These are phyloP conservation scores for Acanthamoeba healyi DNA, from an alignment of 208 protist species.

Conservation along the genomic window DNA sequence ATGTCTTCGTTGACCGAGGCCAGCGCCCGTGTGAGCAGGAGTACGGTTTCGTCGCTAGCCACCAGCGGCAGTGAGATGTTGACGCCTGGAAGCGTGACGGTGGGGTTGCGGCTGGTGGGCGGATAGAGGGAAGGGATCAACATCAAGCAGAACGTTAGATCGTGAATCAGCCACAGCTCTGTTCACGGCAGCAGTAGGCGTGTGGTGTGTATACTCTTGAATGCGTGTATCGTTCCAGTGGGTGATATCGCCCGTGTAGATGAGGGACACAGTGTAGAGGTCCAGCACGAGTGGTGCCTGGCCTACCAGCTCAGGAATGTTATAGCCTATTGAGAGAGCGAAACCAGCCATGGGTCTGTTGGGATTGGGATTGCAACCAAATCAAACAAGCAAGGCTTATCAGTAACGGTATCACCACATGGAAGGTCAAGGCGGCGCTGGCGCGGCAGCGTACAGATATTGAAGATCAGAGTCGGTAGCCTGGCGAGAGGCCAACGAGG, in stretches of 20 bases:
- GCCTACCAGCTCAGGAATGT: not conserved
- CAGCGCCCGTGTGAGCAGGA: not conserved
- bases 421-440: not conserved
- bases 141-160: too few relatives aligned
- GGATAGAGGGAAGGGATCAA: too few relatives aligned
- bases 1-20: not conserved
- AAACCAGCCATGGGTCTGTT: not conserved
- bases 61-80: not conserved
- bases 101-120: not conserved
- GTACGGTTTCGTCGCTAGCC: not conserved
- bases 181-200: not conserved
- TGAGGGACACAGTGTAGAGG: not conserved
- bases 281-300: not conserved
- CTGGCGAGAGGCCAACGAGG: too few relatives aligned
- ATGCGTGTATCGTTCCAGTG: constrained; percentile 11
- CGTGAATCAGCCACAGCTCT: too few relatives aligned
- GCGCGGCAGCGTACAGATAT: not conserved
- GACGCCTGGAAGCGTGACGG: not conserved
- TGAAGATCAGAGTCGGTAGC: not conserved
- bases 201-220: not conserved
- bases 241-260: not conserved
- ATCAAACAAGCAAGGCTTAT: too few relatives aligned
- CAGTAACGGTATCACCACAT: not conserved
- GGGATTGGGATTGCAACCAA: too few relatives aligned
- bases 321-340: constrained; percentile 3